Base-by-base conservation (phyloP, 805 yeast species). In the Candida hungchunana region DNA sequence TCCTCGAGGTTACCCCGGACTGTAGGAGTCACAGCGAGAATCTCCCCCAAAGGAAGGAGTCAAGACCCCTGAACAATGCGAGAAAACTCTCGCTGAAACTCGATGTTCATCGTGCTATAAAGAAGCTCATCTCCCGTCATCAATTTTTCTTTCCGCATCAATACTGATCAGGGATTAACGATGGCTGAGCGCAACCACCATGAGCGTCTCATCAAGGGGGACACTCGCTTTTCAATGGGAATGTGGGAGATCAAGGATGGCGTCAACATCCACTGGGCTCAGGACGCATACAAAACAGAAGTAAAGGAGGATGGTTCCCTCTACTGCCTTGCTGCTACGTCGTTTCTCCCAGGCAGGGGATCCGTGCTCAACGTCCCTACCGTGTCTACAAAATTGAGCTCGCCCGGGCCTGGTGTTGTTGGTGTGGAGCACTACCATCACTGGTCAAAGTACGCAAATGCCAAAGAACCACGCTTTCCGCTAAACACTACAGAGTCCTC, bases 231-330 rank as follows among this genome's bases (percentile, higher is more conserved):
- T 35, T 36, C 47, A 9, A 31, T 44, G 32, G 52, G 52, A 3
- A 47, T 47, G 52, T 47, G 52, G 52, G 52, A 45, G 36, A 8
- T 20, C n/a, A 43, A 43, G 18, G 44, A 43, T 8, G 48, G 44
- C 15, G 50, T 47, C 29, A 34, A 32, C 12, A 33, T 47, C 26
- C 36, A 35, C 18, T 47, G 50, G 50, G 52, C 52, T 5, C 44
- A 43, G 24, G 39, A 37, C 29, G 24, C 48, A 3, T 45, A 39
- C 45, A 47, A 47, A 32, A 45, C 48, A 3, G 39, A 24, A 7
- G 42, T 35, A 16, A 31, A 30, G 14, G 36, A 31, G 9, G 51
- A 47, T 19, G 44, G 44, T 7, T 17, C 44, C 3, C 16, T 47
- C 11, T 43, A 45, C 27, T 41, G 43, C 31, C 19, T 47, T 3